These are phyloP conservation scores for Epichloe glyceriae DNA, from an alignment of 2,329 filamentous ascomycete genomes.

Conservation along the genomic window DNA sequence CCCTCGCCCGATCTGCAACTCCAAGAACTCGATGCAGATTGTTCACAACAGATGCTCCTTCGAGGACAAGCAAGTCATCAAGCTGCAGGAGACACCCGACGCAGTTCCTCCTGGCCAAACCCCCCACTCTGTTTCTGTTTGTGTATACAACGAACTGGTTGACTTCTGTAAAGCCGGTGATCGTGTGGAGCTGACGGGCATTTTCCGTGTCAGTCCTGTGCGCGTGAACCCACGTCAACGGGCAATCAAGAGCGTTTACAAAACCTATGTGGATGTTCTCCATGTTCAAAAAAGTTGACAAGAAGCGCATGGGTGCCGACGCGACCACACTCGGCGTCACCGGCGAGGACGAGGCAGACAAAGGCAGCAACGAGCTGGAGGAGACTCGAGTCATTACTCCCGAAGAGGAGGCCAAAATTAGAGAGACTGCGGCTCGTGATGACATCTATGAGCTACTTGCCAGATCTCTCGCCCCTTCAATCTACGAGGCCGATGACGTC, in stretches of 20 bases:
- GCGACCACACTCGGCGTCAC: conserved; percentile 75
- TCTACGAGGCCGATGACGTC: conserved; percentile 97
- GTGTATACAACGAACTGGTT: conserved; percentile 91
- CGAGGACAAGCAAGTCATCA: conserved; percentile 96
- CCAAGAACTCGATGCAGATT: conserved; percentile 95
- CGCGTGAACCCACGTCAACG: conserved; percentile 88
- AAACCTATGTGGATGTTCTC: conserved; percentile 91
- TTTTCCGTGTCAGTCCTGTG: conserved; percentile 90
- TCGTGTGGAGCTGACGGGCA: conserved; percentile 86
- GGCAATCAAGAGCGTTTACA: conserved; percentile 89
- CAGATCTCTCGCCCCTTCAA: conserved; percentile 81
- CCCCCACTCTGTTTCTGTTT: conserved; percentile 90
- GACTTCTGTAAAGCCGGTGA: conserved; percentile 98
- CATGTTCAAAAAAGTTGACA: conserved; percentile 97
- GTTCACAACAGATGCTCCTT: conserved; percentile 92
- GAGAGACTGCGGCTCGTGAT: conserved; percentile 59
- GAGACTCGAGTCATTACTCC: conserved; percentile 71
- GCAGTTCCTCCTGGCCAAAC: conserved; percentile 91
- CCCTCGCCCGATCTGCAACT: conserved; percentile 66
- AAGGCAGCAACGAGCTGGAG: conserved; percentile 63
- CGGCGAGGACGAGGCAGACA: conserved; percentile 50
- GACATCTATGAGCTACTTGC: conserved; percentile 91
- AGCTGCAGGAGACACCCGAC: conserved; percentile 94
- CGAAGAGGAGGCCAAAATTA: conserved; percentile 85
- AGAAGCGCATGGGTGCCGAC: conserved; percentile 86